phyloP scores from a whole-genome alignment of 192 early-diverging fungal species.

The Coemansia sp. region DNA sequence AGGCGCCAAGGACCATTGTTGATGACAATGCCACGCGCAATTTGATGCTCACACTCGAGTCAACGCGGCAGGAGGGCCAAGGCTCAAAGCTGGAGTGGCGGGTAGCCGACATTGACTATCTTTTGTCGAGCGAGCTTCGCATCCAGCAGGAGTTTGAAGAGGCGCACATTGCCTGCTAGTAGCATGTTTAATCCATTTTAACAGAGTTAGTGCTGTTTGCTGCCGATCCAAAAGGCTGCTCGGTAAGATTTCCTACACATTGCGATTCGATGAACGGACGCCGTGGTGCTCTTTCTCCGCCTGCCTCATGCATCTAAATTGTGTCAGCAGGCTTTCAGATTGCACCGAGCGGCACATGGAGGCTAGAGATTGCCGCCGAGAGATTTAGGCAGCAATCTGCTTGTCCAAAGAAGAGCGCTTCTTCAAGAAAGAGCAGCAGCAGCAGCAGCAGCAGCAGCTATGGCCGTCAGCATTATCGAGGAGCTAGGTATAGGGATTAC shows the following conservation, averaged over 20 bases:
- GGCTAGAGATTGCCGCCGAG: not conserved
- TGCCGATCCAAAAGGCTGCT: not conserved
- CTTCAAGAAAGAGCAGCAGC: not conserved
- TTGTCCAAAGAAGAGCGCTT: not conserved
- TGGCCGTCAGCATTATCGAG: not conserved
- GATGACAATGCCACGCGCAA: slow-evolving; percentile 43
- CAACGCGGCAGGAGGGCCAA: slow-evolving; percentile 6
- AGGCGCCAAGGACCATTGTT: slow-evolving; percentile 23
- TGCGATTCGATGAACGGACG: not conserved
- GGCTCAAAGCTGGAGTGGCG: slow-evolving; percentile 24
- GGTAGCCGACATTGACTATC: slow-evolving; percentile 43
- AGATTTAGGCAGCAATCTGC: not conserved
- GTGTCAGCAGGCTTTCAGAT: not conserved
- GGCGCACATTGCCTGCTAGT: slow-evolving; percentile 9
- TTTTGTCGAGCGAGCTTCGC: slow-evolving; percentile 39
- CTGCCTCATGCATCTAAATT: not conserved
- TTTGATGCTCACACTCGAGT: slow-evolving; percentile 40
- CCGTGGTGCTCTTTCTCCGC: not conserved
- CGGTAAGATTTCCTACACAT: not conserved
- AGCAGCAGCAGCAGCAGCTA: not conserved
- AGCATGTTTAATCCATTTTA: not conserved
- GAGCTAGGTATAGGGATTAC: not conserved
- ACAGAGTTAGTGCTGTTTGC: not conserved
- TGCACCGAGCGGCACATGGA: not conserved
- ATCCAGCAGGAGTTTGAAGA: slow-evolving; percentile 23